These are phyloP conservation scores for Adansonia gregorii DNA, from an alignment of 441 rosid genomes.

Conservation along the genomic window DNA sequence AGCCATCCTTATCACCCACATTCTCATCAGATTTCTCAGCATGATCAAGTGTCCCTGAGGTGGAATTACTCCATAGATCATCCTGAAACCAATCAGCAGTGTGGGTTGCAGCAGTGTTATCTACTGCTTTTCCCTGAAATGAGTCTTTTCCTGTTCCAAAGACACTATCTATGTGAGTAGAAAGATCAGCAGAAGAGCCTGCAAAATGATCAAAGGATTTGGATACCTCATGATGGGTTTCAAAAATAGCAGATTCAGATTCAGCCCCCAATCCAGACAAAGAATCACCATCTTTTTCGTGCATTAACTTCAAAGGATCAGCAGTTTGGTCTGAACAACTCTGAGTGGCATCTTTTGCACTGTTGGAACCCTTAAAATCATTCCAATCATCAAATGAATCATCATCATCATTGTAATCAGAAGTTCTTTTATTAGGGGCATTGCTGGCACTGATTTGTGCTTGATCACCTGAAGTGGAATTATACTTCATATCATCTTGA, in stretches of 20 bases:
- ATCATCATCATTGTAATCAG: conserved; percentile 41
- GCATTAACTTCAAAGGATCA: not conserved
- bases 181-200: conserved; percentile 49
- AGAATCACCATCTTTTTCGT: conserved; percentile 33
- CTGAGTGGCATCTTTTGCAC: conserved; percentile 39
- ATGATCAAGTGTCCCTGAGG: conserved; percentile 26
- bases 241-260: conserved; percentile 55
- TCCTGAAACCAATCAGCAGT: conserved; percentile 54
- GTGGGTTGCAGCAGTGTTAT: conserved; percentile 39
- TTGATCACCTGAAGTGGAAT: conserved; percentile 29
- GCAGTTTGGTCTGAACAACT: conserved; percentile 33
- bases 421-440: conserved; percentile 32
- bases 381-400: conserved; percentile 63
- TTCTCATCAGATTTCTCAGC: conserved; percentile 33
- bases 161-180: conserved; percentile 66
- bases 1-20: conserved; percentile 31
- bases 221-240: conserved; percentile 40
- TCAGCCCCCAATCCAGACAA: conserved; percentile 58
- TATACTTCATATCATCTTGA: conserved; percentile 50
- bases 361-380: conserved; percentile 70
- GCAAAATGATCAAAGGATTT: conserved; percentile 44
- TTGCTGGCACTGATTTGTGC: conserved; percentile 40
- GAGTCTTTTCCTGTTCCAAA: conserved; percentile 60
- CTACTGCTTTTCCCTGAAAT: conserved; percentile 37
- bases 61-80: conserved; percentile 47